Evolutionary conservation across 192 early-diverging fungal genomes (phyloP).

Genomic region (Umbelopsis ramanniana): DNA sequence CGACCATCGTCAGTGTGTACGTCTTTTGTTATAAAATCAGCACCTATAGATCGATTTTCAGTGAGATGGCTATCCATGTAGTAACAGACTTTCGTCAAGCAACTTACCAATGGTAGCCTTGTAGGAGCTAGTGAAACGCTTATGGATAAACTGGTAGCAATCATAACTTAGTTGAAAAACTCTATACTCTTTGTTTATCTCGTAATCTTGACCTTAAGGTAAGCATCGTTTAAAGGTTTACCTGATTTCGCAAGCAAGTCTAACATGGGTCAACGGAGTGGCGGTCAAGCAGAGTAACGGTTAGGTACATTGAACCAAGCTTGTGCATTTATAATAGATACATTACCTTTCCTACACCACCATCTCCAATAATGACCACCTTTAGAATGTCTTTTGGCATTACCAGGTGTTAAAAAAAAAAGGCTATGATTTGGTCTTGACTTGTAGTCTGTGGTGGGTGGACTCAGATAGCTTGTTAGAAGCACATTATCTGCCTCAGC

Average conservation of each 20-base stretch:
- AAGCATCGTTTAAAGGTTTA: background rate
- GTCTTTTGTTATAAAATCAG: constrained; percentile 97
- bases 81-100: background rate
- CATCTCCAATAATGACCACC: constrained; percentile 58
- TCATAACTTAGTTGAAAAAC: background rate
- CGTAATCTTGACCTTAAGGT: background rate
- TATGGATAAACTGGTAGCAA: constrained; percentile 80
- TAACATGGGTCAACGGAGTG: constrained; percentile 1
- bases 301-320: background rate
- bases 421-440: background rate
- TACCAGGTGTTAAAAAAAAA: background rate
- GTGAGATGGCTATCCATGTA: background rate
- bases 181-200: background rate
- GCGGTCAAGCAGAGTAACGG: background rate
- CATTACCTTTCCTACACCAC: constrained; percentile 60
- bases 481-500: background rate
- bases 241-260: constrained; percentile 46
- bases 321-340: background rate
- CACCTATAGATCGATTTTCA: constrained; percentile 34
- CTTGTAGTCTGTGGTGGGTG: background rate
- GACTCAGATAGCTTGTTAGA: background rate
- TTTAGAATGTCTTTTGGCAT: constrained; percentile 60
- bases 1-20: constrained; percentile 81
- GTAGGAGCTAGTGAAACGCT: constrained; percentile 92
- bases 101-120: constrained; percentile 93